Evolutionary conservation across 2,329 filamentous ascomycete genomes (phyloP), one percentile per base, ranked within the genome.

Genomic region (Fusarium newnesense): DNA sequence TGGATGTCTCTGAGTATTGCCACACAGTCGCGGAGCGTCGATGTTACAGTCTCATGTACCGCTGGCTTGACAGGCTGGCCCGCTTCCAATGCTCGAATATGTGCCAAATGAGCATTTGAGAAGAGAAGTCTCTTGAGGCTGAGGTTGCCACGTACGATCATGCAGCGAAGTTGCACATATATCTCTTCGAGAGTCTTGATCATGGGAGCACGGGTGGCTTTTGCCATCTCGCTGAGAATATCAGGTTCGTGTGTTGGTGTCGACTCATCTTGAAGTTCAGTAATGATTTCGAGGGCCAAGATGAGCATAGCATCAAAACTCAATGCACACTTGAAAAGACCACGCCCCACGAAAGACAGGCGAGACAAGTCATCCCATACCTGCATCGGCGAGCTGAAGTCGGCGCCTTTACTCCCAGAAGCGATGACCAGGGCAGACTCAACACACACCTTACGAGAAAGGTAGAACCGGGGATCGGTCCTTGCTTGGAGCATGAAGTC

Each of bases 401-500:
- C 63, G 4, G 60, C 58, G 5, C 54, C 69, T 4, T 77, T 76
- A 39, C 64, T 65, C 9, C 56, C 66, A 19, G 75, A 74, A 37
- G 68, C 66, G 49, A 78, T 76, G 26, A 78, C 70, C 44, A 78
- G 46, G 47, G 76, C 65, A 50, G 76, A 73, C 24, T 78, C 76
- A 34, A 77, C 73, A 24, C 76, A 78, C 4, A 69, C 43, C 36
- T 78, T 78, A 19, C 76, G 75, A 13, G 76, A 77, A 39, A 78
- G 76, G 53, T 77, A 78, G 43, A 77, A 77, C 11, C 67, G 72
- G 12, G 76, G 69, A 37, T 77, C 72, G 7, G 56, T 52, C 26
- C 64, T 69, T 10, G 76, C 73, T 34, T 75, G 70, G 16, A 78
- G 69, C 76, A 78, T 78, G 47, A 78, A 78, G 61, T 78, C 75